These are phyloP conservation scores for Alloteropsis angusta DNA, from an alignment of 202 grass and related monocot species.

Conservation along the genomic window DNA sequence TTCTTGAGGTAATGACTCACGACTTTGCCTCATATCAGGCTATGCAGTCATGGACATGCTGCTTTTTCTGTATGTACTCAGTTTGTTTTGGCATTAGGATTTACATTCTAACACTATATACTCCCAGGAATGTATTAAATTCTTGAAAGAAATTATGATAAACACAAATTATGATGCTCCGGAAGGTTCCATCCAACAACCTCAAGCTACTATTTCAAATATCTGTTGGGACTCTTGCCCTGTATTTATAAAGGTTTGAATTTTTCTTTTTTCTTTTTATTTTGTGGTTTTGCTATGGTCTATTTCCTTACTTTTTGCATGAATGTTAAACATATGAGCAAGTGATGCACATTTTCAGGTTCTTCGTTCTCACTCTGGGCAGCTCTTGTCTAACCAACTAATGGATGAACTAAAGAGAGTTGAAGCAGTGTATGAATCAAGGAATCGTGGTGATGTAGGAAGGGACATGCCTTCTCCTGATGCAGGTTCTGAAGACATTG, in stretches of 20 bases:
- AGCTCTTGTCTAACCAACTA: constrained; percentile 50
- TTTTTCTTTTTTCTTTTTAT: background rate
- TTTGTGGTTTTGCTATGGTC: constrained; percentile 15
- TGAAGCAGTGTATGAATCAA: constrained; percentile 43
- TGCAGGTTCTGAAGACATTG: constrained; percentile 57
- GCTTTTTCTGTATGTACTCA: background rate
- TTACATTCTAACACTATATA: background rate
- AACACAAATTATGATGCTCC: constrained; percentile 27
- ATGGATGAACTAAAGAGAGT: constrained; percentile 73
- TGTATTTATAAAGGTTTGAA: constrained; percentile 69
- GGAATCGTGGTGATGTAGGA: constrained; percentile 30
- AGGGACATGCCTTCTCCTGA: constrained; percentile 34
- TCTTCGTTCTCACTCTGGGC: constrained; percentile 60
- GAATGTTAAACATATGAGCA: constrained; percentile 17
- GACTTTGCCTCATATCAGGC: background rate
- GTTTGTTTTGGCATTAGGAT: constrained; percentile 8
- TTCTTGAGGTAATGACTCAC: constrained; percentile 62
- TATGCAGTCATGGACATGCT: background rate
- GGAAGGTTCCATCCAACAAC: constrained; percentile 31
- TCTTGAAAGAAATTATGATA: constrained; percentile 62
- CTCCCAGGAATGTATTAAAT: constrained; percentile 64
- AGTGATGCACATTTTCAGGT: constrained; percentile 41
- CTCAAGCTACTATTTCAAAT: constrained; percentile 30
- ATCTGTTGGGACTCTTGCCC: constrained; percentile 56
- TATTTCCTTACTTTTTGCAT: constrained; percentile 15